These are phyloP conservation scores for Ricinus communis DNA, from an alignment of 345 rosid genomes.

Conservation along the genomic window DNA sequence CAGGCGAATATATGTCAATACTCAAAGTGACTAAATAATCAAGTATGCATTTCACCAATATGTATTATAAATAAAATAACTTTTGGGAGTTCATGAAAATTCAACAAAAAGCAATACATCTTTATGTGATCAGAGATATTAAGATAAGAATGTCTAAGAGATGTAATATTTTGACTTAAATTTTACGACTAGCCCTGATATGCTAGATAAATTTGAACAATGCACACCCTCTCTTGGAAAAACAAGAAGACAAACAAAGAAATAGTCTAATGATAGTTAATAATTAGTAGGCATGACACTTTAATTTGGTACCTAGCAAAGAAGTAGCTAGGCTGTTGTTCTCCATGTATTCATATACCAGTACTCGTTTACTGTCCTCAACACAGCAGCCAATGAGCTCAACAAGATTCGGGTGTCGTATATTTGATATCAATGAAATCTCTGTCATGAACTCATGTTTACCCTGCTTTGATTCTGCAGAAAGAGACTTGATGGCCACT, in stretches of 20 bases:
- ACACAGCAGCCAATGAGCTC: conserved; percentile 65
- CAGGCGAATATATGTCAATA: too few species aligned
- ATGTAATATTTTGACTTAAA: too few species aligned
- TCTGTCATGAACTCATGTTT: conserved; percentile 59
- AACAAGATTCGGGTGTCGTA: conserved; percentile 63
- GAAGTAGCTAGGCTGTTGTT: conserved; percentile 65
- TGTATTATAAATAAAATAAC: too few species aligned
- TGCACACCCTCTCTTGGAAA: neutral
- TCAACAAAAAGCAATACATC: too few species aligned
- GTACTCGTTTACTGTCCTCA: conserved; percentile 47
- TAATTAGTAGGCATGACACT: neutral
- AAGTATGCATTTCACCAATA: too few species aligned
- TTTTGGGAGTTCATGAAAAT: too few species aligned
- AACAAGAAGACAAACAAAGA: too few species aligned
- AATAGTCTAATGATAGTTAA: neutral
- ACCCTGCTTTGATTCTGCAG: conserved; percentile 68
- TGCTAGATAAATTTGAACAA: neutral
- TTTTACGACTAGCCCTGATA: too few species aligned
- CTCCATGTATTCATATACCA: conserved; percentile 68
- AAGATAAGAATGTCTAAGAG: too few species aligned
- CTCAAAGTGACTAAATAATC: too few species aligned
- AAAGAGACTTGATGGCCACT: conserved; percentile 58
- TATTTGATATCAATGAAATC: conserved; percentile 52
- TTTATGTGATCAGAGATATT: too few species aligned
- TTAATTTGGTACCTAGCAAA: conserved; percentile 48